Evolutionary conservation across 352 stramenopile species (phyloP).

Genomic region (Pythium dissimile): DNA sequence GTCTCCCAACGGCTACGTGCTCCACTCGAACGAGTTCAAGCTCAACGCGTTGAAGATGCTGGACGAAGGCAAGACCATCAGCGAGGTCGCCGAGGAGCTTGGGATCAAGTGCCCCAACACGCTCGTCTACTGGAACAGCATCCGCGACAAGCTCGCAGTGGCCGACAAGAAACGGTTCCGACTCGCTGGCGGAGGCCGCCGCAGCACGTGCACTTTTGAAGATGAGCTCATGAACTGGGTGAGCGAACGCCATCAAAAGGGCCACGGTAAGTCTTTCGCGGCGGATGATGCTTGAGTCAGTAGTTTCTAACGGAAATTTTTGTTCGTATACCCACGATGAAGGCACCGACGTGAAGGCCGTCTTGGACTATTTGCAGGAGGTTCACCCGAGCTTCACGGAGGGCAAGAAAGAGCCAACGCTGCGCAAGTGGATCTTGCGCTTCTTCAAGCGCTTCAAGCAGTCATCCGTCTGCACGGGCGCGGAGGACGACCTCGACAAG

Average conservation of each 20-base stretch:
- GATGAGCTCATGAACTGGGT: constrained; percentile 75
- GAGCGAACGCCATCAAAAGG: constrained; percentile 58
- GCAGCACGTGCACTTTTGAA: constrained; percentile 71
- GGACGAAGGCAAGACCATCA: constrained; percentile 62
- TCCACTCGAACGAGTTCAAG: constrained; percentile 82
- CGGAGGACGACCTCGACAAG: constrained; percentile 23
- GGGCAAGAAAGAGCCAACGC: constrained; percentile 76
- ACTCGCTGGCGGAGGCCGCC: constrained; percentile 54
- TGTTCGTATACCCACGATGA: constrained; percentile 19
- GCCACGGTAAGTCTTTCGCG: constrained; percentile 39
- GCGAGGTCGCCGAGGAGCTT: constrained; percentile 58
- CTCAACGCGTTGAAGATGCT: constrained; percentile 63
- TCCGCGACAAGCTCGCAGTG: constrained; percentile 66
- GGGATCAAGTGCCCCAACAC: constrained; percentile 69
- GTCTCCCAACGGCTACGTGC: constrained; percentile 52
- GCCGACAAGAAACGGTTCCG: constrained; percentile 75
- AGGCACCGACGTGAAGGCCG: constrained; percentile 63
- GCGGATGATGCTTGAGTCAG: too few relatives aligned
- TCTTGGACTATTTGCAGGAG: constrained; percentile 67
- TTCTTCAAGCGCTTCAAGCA: constrained; percentile 79
- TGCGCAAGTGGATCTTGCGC: constrained; percentile 78
- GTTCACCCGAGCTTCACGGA: constrained; percentile 64
- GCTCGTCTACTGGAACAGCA: constrained; percentile 73
- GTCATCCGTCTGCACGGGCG: constrained; percentile 16
- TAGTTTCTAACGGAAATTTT: neutral